Conservation (phyloP, 768 basidiomycete genomes). For the Mycena rebaudengoi region DNA sequence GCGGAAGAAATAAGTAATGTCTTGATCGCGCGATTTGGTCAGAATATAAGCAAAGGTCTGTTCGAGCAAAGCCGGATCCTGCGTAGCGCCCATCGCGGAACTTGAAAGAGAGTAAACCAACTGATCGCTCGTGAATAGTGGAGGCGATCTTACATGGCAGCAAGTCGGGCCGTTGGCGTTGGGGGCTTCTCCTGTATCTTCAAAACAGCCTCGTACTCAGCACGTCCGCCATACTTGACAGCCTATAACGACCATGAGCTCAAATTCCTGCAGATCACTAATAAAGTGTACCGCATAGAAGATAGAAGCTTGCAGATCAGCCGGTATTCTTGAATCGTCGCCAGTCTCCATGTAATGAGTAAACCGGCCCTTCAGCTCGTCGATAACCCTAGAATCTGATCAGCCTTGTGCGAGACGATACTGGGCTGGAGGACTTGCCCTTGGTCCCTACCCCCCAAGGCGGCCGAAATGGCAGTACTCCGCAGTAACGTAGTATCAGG, state of each 20-base stretch:
- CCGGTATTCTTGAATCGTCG: constrained; percentile 81
- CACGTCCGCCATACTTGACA: constrained; percentile 75
- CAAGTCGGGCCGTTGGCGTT: constrained; percentile 76
- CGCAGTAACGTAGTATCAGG: constrained; percentile 77
- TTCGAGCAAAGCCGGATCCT: constrained; percentile 63
- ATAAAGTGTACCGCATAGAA: constrained; percentile 56
- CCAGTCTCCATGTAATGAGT: constrained; percentile 70
- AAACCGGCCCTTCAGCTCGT: constrained; percentile 78
- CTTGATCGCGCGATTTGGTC: constrained; percentile 63
- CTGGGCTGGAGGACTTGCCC: constrained; percentile 25
- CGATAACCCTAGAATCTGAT: constrained; percentile 64
- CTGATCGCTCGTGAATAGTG: neutral
- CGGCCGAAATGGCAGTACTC: constrained; percentile 71
- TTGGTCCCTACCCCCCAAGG: constrained; percentile 41
- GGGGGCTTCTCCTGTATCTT: constrained; percentile 74
- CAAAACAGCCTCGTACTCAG: constrained; percentile 79
- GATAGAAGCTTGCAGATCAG: constrained; percentile 73
- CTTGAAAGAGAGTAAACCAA: constrained; percentile 44
- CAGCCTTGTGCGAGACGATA: neutral
- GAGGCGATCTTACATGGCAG: constrained; percentile 20
- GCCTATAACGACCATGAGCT: constrained; percentile 50
- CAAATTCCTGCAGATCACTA: neutral
- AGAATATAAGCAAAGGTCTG: constrained; percentile 71
- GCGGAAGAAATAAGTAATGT: constrained; percentile 69
- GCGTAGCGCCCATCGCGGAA: constrained; percentile 68